phyloP scores from a whole-genome alignment of 2,329 filamentous ascomycete genomes.

The Botrytis hyacinthi region DNA sequence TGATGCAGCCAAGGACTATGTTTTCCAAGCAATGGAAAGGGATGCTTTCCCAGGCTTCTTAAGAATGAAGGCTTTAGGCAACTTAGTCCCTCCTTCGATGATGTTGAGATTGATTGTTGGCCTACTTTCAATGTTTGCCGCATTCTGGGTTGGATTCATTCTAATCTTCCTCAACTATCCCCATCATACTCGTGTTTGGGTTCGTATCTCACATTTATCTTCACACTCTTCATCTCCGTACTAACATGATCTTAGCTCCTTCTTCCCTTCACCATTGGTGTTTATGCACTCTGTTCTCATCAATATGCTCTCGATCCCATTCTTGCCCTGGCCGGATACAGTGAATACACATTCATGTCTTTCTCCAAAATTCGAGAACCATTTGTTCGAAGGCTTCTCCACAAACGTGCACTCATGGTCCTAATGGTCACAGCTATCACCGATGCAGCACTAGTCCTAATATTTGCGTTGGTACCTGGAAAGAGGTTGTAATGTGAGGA shows the following conservation, averaged over 20 bases:
- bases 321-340: conserved; percentile 82
- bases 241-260: conserved; percentile 58
- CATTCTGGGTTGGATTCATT: conserved; percentile 90
- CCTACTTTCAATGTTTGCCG: conserved; percentile 82
- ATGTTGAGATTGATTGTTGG: conserved; percentile 83
- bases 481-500: conserved; percentile 62
- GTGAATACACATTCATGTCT: conserved; percentile 94
- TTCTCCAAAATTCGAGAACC: conserved; percentile 87
- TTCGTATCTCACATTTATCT: conserved; percentile 47
- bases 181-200: conserved; percentile 76
- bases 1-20: conserved; percentile 96
- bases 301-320: conserved; percentile 95
- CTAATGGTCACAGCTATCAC: conserved; percentile 72
- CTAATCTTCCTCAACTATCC: conserved; percentile 86
- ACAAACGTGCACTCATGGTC: conserved; percentile 79
- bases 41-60: conserved; percentile 98
- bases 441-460: conserved; percentile 76
- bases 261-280: conserved; percentile 84
- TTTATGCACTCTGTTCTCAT: conserved; percentile 86
- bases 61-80: conserved; percentile 90
- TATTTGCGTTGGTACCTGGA: conserved; percentile 95
- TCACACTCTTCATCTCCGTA: background rate
- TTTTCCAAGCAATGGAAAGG: conserved; percentile 99
- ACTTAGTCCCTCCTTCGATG: conserved; percentile 87
- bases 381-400: conserved; percentile 82